These are phyloP conservation scores for Aphanoascus verrucosus DNA, from an alignment of 2,329 filamentous ascomycete species.

Conservation along the genomic window DNA sequence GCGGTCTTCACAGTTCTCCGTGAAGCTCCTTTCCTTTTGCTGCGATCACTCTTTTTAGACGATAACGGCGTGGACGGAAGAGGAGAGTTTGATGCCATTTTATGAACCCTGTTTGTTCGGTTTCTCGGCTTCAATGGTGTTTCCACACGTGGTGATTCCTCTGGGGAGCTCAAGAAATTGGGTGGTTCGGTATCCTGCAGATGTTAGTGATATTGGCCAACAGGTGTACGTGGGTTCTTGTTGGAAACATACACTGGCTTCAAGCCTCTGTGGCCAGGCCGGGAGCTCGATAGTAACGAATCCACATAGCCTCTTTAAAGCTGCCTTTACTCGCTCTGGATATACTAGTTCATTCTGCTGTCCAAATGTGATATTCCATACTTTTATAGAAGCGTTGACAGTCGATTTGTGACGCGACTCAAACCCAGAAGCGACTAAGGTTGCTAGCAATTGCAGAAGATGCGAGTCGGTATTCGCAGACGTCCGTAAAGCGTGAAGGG, in stretches of 20 bases:
- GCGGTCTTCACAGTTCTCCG: constrained; percentile 19
- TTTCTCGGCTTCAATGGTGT: not conserved
- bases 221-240: not conserved
- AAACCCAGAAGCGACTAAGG: constrained; percentile 44
- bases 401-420: constrained; percentile 42
- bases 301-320: constrained; percentile 51
- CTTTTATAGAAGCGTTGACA: constrained; percentile 42
- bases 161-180: constrained; percentile 41
- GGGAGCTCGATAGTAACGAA: constrained; percentile 44
- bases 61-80: constrained; percentile 2
- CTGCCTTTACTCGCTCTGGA: constrained; percentile 51
- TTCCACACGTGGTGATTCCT: constrained; percentile 30
- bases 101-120: constrained; percentile 1
- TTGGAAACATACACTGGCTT: constrained; percentile 23
- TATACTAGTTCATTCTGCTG: constrained; percentile 50
- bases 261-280: constrained; percentile 32
- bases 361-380: constrained; percentile 64
- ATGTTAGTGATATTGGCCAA: constrained; percentile 5
- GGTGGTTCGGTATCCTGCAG: constrained; percentile 15
- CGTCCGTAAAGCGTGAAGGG: constrained; percentile 25
- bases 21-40: constrained; percentile 3
- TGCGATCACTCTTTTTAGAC: not conserved
- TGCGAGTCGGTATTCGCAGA: constrained; percentile 21
- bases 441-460: constrained; percentile 43
- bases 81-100: constrained; percentile 1